phyloP scores from a whole-genome alignment of 2,329 filamentous ascomycete genomes.

The Colletotrichum echinochloae region DNA sequence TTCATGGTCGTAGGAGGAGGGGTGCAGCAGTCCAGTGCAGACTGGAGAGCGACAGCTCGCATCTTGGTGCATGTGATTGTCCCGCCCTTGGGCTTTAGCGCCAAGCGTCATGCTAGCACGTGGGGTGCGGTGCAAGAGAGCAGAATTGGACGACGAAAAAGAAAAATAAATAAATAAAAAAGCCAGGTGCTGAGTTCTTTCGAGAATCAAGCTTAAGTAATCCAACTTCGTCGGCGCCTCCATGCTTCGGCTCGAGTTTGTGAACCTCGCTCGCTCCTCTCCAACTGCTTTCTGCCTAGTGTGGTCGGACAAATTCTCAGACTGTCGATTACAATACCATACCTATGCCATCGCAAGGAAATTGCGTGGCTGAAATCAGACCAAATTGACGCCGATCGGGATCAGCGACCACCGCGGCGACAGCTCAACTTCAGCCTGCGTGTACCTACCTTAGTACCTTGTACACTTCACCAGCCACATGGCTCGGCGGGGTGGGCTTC shows the following conservation, averaged over 20 bases:
- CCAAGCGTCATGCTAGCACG: constrained; percentile 33
- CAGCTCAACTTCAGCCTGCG: too few species aligned
- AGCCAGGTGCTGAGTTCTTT: constrained; percentile 10
- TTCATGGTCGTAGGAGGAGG: neutral
- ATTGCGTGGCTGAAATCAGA: constrained; percentile 16
- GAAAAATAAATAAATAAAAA: too few species aligned
- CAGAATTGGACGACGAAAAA: neutral
- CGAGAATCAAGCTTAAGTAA: constrained; percentile 31
- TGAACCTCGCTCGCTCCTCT: neutral
- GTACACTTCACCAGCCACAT: constrained; percentile 16
- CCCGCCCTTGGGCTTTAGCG: constrained; percentile 15
- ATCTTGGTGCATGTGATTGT: constrained; percentile 21
- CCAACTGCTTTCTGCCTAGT: constrained; percentile 7
- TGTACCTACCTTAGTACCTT: too few species aligned
- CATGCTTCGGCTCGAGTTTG: neutral
- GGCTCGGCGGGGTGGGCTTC: neutral
- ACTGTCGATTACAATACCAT: neutral
- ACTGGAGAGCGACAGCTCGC: neutral
- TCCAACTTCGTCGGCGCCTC: too few species aligned
- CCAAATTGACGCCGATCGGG: constrained; percentile 11
- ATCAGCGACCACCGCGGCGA: neutral
- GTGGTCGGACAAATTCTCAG: neutral
- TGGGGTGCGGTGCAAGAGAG: constrained; percentile 16
- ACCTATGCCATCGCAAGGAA: too few species aligned
- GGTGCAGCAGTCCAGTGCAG: neutral